Conservation (phyloP, 2,329 filamentous ascomycete genomes). For the Teratosphaeria viscida region DNA sequence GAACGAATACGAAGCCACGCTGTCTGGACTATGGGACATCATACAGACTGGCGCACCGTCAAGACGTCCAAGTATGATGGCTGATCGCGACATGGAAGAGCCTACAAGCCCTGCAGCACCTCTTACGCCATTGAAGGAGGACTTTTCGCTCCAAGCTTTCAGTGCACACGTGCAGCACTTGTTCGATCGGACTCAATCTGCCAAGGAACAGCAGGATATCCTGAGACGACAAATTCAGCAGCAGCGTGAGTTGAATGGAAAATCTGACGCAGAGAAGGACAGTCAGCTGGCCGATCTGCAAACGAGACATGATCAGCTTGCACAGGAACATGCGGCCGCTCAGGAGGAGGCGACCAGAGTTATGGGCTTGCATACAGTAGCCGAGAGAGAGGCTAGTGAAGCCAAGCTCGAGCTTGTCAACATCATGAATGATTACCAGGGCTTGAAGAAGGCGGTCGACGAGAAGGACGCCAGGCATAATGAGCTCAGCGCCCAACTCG, state of each 20-base stretch:
- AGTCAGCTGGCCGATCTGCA: constrained; percentile 22
- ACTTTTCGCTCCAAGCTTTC: constrained; percentile 67
- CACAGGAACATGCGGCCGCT: constrained; percentile 7
- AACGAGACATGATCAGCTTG: constrained; percentile 17
- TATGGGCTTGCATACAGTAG: constrained; percentile 17
- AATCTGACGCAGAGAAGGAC: constrained; percentile 55
- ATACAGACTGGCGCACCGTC: constrained; percentile 28
- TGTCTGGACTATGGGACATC: constrained; percentile 44
- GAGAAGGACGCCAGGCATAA: constrained; percentile 27
- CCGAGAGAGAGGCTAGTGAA: constrained; percentile 20
- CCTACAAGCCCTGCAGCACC: constrained; percentile 12
- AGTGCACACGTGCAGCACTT: constrained; percentile 68
- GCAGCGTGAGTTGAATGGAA: constrained; percentile 83
- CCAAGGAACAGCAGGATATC: constrained; percentile 82
- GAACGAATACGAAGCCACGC: constrained; percentile 46
- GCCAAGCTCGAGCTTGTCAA: constrained; percentile 30
- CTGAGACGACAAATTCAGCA: constrained; percentile 89
- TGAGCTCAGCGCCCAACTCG: constrained; percentile 11
- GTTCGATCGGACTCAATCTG: constrained; percentile 61
- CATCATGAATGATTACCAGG: constrained; percentile 28
- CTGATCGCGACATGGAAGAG: constrained; percentile 43
- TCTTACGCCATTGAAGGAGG: constrained; percentile 23
- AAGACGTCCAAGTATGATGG: constrained; percentile 13
- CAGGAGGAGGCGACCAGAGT: constrained; percentile 22
- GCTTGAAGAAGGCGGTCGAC: constrained; percentile 20